phyloP scores from a whole-genome alignment of 352 stramenopile genomes.

The Thraustochytrium sp. region DNA sequence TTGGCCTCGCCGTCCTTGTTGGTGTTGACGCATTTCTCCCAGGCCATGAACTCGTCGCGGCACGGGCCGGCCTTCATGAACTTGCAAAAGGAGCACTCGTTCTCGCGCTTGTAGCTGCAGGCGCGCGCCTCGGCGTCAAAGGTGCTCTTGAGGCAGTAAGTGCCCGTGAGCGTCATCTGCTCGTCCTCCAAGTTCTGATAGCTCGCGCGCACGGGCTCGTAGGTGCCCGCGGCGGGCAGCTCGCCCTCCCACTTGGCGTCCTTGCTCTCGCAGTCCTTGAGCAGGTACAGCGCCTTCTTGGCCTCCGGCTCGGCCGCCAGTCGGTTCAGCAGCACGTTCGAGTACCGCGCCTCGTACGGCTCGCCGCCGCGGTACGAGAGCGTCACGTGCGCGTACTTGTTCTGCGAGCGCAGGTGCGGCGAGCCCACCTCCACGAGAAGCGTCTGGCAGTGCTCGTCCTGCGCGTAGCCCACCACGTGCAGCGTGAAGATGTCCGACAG shows the following conservation, averaged over 20 bases:
- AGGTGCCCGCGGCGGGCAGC: not conserved
- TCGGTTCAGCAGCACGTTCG: constrained; percentile 15
- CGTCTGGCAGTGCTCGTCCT: constrained; percentile 35
- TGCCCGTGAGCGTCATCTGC: constrained; percentile 28
- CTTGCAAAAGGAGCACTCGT: constrained; percentile 44
- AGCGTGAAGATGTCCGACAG: constrained; percentile 2
- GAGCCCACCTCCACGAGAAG: not conserved
- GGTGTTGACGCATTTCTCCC: constrained; percentile 33
- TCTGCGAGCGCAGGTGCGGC: not conserved
- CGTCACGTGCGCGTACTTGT: constrained; percentile 32
- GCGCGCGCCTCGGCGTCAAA: constrained; percentile 9
- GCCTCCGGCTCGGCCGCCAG: not conserved
- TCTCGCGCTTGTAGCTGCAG: constrained; percentile 38
- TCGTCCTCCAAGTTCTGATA: constrained; percentile 37
- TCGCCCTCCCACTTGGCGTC: not conserved
- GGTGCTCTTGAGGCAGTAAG: constrained; percentile 26
- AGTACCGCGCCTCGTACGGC: constrained; percentile 10
- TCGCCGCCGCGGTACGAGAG: not conserved
- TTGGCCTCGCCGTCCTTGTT: constrained; percentile 21
- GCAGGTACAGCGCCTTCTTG: not conserved
- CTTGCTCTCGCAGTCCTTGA: not conserved
- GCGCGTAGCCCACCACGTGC: constrained; percentile 24
- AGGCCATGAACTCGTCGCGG: constrained; percentile 26
- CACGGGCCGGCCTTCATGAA: constrained; percentile 44
- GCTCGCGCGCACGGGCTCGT: not conserved